These are phyloP conservation scores for Microdochium nivale DNA, from an alignment of 2,329 filamentous ascomycete species.

Conservation along the genomic window DNA sequence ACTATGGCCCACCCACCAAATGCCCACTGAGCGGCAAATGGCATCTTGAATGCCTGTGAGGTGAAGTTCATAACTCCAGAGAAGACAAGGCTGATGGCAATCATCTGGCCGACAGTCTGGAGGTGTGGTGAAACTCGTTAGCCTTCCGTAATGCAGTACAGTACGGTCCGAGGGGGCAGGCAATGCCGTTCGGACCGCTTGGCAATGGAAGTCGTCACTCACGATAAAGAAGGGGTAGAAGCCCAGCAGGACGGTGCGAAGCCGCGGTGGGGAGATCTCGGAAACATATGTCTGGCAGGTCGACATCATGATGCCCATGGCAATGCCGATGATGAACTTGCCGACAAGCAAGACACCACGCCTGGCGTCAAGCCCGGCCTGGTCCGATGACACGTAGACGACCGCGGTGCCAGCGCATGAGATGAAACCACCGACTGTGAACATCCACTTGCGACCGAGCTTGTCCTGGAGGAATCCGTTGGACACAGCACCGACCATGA, in stretches of 20 bases:
- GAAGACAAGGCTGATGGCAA: conserved; percentile 6
- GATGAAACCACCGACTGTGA: conserved; percentile 6
- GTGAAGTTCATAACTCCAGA: conserved; percentile 8
- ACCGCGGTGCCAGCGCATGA: conserved; percentile 8
- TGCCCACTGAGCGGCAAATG: conserved; percentile 6
- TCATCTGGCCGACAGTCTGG: conserved; percentile 1
- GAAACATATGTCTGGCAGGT: conserved; percentile 10
- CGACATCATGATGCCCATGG: conserved; percentile 8
- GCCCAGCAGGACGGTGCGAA: conserved; percentile 8
- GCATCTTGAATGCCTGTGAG: conserved; percentile 5
- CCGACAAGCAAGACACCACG: conserved; percentile 7
- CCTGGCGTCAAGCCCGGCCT: neutral
- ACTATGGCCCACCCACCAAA: conserved; percentile 5
- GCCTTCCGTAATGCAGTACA: neutral
- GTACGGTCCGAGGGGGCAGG: no score
- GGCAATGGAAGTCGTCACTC: neutral
- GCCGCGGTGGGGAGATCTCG: conserved; percentile 4
- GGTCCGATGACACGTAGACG: conserved; percentile 6
- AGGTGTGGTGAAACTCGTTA: neutral
- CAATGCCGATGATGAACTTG: conserved; percentile 12
- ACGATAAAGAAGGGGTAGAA: conserved; percentile 4
- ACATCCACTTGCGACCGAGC: conserved; percentile 8
- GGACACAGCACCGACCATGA: conserved; percentile 8
- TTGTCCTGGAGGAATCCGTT: conserved; percentile 10
- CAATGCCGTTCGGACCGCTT: no score